Percentiles rank a stretch among this genome's conserved stretches.
Evolutionary conservation across 208 protist species (phyloP).

Genomic region (Wallacemonas sp.): DNA sequence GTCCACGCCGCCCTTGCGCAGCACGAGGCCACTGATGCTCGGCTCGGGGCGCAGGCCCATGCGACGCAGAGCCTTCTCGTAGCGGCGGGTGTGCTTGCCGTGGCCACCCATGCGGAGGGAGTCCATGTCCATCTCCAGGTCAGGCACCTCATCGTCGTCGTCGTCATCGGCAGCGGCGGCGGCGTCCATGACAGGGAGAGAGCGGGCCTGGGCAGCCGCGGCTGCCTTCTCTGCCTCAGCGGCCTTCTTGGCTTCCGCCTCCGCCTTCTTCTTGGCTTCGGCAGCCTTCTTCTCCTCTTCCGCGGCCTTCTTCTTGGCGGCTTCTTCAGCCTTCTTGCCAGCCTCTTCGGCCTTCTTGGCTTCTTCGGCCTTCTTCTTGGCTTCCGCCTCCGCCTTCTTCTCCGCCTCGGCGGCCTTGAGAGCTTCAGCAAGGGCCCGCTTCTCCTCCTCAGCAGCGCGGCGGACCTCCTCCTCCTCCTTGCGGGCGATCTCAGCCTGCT

Average conservation of each 20-base stretch:
- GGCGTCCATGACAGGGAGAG: background rate
- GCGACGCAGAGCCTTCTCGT: conserved; percentile 95
- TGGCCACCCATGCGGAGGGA: background rate
- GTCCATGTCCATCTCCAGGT: conserved; percentile 18
- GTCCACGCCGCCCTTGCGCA: conserved; percentile 89
- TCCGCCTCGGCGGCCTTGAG: background rate
- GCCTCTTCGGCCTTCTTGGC: conserved; percentile 5
- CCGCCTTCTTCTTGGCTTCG: background rate
- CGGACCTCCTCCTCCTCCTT: background rate
- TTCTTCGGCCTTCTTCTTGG: background rate
- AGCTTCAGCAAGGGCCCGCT: background rate
- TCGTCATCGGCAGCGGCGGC: background rate
- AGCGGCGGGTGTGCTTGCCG: conserved; percentile 93
- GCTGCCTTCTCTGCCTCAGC: background rate
- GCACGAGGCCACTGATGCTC: conserved; percentile 92
- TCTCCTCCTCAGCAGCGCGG: background rate
- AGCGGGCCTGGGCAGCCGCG: background rate
- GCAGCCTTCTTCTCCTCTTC: background rate
- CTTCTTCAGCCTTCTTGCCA: background rate
- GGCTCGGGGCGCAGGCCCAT: conserved; percentile 95
- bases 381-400: background rate
- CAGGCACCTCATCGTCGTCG: conserved; percentile 11
- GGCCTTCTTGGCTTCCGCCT: background rate
- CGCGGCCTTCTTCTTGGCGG: background rate
- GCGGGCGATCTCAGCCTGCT: background rate